phyloP scores from a whole-genome alignment of 192 early-diverging fungal genomes.

The Backusella macrospora region DNA sequence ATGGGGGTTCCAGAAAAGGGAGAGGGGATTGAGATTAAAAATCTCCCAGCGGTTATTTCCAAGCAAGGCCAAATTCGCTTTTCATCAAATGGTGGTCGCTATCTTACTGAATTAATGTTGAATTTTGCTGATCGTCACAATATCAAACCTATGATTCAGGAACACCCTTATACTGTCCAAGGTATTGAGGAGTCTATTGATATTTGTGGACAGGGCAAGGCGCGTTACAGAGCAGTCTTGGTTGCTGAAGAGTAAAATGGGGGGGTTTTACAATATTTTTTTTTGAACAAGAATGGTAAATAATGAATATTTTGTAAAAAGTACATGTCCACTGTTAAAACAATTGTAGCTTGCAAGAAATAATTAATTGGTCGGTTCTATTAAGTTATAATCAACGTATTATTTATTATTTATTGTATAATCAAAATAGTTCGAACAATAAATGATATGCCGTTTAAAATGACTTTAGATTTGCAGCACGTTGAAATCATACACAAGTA shows the following conservation, averaged over 20 bases:
- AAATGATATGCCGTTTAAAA: too few species aligned
- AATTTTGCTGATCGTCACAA: conserved; percentile 69
- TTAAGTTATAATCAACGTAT: too few species aligned
- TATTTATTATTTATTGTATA: too few species aligned
- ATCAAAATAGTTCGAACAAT: too few species aligned
- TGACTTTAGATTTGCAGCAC: too few species aligned
- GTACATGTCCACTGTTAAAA: too few species aligned
- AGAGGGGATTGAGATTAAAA: conserved; percentile 40
- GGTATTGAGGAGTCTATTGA: conserved; percentile 63
- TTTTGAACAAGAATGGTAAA: too few species aligned
- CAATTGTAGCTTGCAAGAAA: too few species aligned
- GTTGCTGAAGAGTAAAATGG: conserved; percentile 39
- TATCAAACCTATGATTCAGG: conserved; percentile 69
- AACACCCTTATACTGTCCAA: conserved; percentile 53
- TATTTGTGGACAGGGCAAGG: conserved; percentile 55
- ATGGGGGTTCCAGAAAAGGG: conserved; percentile 22
- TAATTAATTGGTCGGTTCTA: too few species aligned
- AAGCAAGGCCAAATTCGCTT: conserved; percentile 33
- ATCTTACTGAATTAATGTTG: conserved; percentile 63
- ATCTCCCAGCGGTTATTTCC: conserved; percentile 30
- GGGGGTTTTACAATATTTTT: too few species aligned
- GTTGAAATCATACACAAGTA: too few species aligned
- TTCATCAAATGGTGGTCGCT: conserved; percentile 63
- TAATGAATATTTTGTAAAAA: too few species aligned
- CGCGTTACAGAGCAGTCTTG: conserved; percentile 72